These are phyloP conservation scores for Byssoonygena ceratinophila DNA, from an alignment of 2,329 filamentous ascomycete genomes.

Conservation along the genomic window DNA sequence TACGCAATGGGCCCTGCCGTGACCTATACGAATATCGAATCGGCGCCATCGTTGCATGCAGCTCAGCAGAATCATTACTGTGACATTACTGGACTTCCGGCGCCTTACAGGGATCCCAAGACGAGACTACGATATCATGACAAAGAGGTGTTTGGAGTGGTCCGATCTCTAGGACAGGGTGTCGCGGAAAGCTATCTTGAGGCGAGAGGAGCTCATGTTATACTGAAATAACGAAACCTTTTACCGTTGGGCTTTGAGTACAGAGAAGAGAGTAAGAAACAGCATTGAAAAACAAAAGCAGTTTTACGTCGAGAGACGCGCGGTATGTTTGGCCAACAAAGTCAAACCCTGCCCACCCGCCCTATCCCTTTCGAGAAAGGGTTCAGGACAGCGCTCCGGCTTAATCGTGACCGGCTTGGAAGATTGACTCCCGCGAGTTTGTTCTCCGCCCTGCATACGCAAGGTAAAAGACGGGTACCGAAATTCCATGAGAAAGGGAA, in stretches of 20 bases:
- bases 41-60: slow-evolving; percentile 69
- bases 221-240: slow-evolving; percentile 59
- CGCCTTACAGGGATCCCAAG: slow-evolving; percentile 89
- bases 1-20: slow-evolving; percentile 53
- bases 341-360: slow-evolving; percentile 93
- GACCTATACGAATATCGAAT: slow-evolving; percentile 95
- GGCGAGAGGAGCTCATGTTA: slow-evolving; percentile 79
- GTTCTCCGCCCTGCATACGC: slow-evolving; percentile 58
- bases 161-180: slow-evolving; percentile 69
- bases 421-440: slow-evolving; percentile 29
- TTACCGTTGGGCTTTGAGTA: neutral
- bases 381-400: slow-evolving; percentile 92
- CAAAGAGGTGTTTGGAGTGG: slow-evolving; percentile 76
- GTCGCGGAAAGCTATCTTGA: slow-evolving; percentile 81
- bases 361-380: slow-evolving; percentile 63
- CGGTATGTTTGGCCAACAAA: slow-evolving; percentile 72
- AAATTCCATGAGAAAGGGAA: slow-evolving; percentile 53
- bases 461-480: slow-evolving; percentile 51
- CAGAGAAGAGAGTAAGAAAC: neutral
- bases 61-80: slow-evolving; percentile 82
- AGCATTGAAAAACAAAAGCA: no score
- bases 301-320: neutral
- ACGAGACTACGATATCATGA: slow-evolving; percentile 87
- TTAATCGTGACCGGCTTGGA: slow-evolving; percentile 74
- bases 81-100: slow-evolving; percentile 87